Base-by-base conservation (phyloP, 169 alveolate species). In the Sarcocystis neurona region DNA sequence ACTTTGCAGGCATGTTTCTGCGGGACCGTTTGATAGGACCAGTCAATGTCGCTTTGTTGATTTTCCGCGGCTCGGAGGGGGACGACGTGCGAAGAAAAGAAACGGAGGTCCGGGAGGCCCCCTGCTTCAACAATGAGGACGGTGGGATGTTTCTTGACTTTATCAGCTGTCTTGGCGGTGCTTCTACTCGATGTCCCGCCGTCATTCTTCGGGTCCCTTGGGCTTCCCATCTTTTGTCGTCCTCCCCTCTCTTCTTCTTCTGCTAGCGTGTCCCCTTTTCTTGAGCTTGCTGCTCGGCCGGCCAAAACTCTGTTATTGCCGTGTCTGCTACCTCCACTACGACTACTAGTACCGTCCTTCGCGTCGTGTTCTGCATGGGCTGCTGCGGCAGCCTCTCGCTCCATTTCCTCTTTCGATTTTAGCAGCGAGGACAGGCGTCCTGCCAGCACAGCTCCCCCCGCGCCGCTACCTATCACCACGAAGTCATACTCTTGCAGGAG, bases 371-470 rank as follows among this genome's bases (percentile, higher is more conserved):
- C 15, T 12, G 30, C 20, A 0, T 63, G 77, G 37, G 32, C n/a
- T n/a, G 77, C 32, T 63, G 77, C 32, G 20, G 20, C 18, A 20
- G 18, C 30, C 5, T 0, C 77, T 39, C 15, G 66, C 32, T 63
- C 5, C 18, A n/a, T 63, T n/a, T 63, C 43, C 23, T 0, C 18
- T n/a, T 15, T 0, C 0, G 0, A 0, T 0, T 63, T n/a, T n/a
- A n/a, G 43, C 37, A n/a, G 27, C 12, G 79, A 37, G 47, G 77
- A 6, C 39, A 89, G 84, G 32, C 90, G 68, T 32, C 85, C 88
- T 6, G 92, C 92, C 23, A 82, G 32, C n/a, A 84, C 89, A 5
- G 92, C 12, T 15, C 92, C 92, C 0, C 87, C 92, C 8, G 85
- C 34, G 27, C 92, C 92, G 12, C 90, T 66, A 10, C 92, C 92